Evolutionary conservation across 2,329 filamentous ascomycete genomes (phyloP).

Genomic region (Fusarium heterosporum): DNA sequence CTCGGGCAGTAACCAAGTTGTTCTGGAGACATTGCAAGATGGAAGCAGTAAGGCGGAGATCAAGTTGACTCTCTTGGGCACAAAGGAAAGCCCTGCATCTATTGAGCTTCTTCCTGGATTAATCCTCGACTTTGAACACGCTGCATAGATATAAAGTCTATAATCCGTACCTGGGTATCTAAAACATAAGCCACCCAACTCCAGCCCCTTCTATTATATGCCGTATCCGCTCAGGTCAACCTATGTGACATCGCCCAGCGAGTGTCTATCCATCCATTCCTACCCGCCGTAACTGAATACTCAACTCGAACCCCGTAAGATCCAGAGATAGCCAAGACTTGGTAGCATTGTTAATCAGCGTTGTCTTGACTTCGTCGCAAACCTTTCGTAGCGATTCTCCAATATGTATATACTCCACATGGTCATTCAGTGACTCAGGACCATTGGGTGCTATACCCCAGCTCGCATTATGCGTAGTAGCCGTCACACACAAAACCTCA

Average conservation of each 20-base stretch:
- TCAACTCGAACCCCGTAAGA: slow-evolving; percentile 3
- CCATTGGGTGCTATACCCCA: neutral
- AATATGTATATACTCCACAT: neutral
- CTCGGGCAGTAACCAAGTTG: slow-evolving; percentile 29
- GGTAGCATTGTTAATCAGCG: neutral
- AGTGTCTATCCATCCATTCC: neutral
- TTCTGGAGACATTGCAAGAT: slow-evolving; percentile 11
- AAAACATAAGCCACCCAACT: neutral
- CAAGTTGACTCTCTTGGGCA: slow-evolving; percentile 40
- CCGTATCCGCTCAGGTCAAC: neutral
- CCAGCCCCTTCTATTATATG: neutral
- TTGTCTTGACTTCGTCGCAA: neutral
- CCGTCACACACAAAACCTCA: neutral
- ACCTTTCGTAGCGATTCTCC: neutral
- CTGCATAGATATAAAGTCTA: slow-evolving; percentile 2
- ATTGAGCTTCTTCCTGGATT: slow-evolving; percentile 43
- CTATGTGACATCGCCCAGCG: neutral
- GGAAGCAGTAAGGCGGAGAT: slow-evolving; percentile 28
- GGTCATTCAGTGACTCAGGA: neutral
- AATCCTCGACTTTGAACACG: slow-evolving; percentile 36
- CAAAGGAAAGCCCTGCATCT: slow-evolving; percentile 38
- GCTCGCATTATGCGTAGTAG: neutral
- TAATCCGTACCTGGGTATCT: neutral
- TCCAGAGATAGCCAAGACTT: slow-evolving; percentile 13
- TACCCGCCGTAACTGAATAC: neutral